phyloP scores from a whole-genome alignment of 805 yeast species.

The Grigorovia yakushimaensis region DNA sequence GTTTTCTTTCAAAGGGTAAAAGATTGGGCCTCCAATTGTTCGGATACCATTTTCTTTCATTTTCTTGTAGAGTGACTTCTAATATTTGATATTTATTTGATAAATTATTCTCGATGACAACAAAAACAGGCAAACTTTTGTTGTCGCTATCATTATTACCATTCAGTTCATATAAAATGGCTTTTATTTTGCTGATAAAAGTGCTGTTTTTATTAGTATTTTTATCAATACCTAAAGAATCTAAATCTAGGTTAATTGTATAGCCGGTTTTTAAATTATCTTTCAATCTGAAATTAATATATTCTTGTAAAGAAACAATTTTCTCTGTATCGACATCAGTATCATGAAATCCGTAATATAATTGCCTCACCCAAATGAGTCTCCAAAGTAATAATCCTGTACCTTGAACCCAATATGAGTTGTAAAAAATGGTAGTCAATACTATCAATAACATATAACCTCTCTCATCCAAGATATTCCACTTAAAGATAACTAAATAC shows the following conservation, averaged over 20 bases:
- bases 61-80: conserved; percentile 20
- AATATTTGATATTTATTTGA: conserved; percentile 7
- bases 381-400: conserved; percentile 24
- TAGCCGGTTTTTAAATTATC: not conserved
- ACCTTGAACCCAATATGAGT: conserved; percentile 23
- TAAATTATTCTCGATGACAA: not conserved
- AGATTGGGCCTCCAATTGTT: conserved; percentile 16
- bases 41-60: conserved; percentile 25
- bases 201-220: not conserved
- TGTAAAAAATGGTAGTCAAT: conserved; percentile 9
- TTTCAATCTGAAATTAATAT: not conserved
- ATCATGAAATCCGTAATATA: conserved; percentile 6
- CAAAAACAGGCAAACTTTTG: not conserved
- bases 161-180: not conserved
- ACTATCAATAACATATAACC: conserved; percentile 9
- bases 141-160: not conserved
- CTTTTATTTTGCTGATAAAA: not conserved
- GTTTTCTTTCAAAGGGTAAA: conserved; percentile 19
- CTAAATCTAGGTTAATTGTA: not conserved
- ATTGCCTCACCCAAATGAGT: conserved; percentile 11
- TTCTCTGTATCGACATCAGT: not conserved
- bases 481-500: conserved; percentile 7
- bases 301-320: not conserved
- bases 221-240: not conserved
- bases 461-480: conserved; percentile 5